Percentiles rank a stretch among this genome's conserved stretches.
Conservation (phyloP, 306 rosid genomes). For the Cicer cuneatum region DNA sequence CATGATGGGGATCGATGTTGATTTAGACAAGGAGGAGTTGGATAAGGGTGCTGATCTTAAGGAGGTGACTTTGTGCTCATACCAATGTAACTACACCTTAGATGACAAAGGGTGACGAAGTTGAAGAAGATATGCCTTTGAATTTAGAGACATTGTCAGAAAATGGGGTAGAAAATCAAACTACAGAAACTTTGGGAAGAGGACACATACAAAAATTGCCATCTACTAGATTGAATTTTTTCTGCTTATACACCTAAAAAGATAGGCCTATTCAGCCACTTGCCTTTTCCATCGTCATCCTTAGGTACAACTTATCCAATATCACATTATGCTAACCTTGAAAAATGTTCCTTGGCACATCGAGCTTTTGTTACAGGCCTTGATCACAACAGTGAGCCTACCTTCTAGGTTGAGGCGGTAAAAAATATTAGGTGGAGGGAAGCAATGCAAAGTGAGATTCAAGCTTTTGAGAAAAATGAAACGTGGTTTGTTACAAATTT, state of each 20-base stretch:
- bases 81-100: background rate
- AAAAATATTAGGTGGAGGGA: slow-evolving; percentile 2
- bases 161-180: background rate
- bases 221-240: background rate
- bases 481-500: background rate
- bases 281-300: background rate
- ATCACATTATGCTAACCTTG: background rate
- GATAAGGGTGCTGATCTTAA: background rate
- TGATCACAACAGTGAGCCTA: background rate
- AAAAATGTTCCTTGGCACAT: background rate
- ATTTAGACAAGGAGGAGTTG: background rate
- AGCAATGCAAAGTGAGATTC: slow-evolving; percentile 6
- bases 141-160: background rate
- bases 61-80: background rate
- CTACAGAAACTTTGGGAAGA: background rate
- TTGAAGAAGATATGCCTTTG: background rate
- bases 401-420: background rate
- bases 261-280: background rate
- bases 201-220: too few species aligned
- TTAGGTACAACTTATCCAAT: background rate
- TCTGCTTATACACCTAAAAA: background rate
- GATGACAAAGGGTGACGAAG: background rate
- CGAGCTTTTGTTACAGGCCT: slow-evolving; percentile 3
- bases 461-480: background rate
- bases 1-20: background rate